Base-by-base conservation (phyloP, 1,284 basidiomycete species). In the Golubevia pallescens region DNA sequence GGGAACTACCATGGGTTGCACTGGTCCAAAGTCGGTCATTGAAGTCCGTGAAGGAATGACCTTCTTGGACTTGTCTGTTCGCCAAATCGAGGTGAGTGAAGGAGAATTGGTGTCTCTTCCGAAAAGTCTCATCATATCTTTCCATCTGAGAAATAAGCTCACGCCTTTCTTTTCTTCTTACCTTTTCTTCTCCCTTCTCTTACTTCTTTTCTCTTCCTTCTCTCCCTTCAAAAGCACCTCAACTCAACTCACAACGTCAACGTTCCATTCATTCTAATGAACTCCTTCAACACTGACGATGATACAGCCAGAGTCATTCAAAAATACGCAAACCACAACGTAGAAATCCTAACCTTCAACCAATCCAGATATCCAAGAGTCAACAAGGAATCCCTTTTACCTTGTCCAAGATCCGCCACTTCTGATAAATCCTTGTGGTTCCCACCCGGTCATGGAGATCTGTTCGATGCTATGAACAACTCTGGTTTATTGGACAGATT, bases 241-340 rank as follows among this genome's bases (percentile, higher is more conserved):
- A 90, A 90, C 87, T 87, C 87, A 65, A 85, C 87, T 59, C 88
- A 90, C 87, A 88, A 88, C 77, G 89, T 90, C 81, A 97, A 90
- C 87, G 95, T 98, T 57, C 95, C 96, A 14, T 93, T 99, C 86
- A 96, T 98, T 88, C 91, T 99, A 86, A 99, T 99, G 96, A 98
- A 97, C 85, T 97, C 95, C 72, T 98, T 99, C 91, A 98, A 99
- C 90, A 98, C 97, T 54, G 95, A 86, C 67, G 85, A 86, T 58
- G 85, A 86, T 74, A 86, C 81, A 7, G 60, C 32, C 57, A 54
- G 20, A 32, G n/a, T 98, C 88, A 99, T 99, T 88, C 97, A 98
- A 87, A 99, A 99, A 88, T 99, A 99, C 87, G 94, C 92, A 63
- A 98, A 98, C 89, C 95, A 97, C 88, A 95, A 96, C 86, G 90